A percentile compares a stretch with the other conserved stretches of the same genome.
Evolutionary conservation across 805 yeast genomes (phyloP).

Genomic region (Metschnikowia matae): DNA sequence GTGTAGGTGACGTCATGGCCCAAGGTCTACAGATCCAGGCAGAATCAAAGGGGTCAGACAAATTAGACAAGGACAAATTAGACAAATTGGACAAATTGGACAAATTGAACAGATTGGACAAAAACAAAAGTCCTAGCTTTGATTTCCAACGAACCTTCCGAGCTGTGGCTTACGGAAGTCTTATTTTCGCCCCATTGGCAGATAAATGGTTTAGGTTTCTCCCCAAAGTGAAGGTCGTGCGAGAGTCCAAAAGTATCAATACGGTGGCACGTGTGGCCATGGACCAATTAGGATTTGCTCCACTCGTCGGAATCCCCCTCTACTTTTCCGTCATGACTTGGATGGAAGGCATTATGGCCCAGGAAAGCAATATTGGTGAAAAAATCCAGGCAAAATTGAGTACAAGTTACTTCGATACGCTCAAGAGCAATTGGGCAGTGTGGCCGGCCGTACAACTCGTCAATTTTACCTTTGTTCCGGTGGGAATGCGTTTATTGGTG

Average conservation of each 20-base stretch:
- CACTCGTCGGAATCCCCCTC: slow-evolving; percentile 63
- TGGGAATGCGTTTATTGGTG: slow-evolving; percentile 59
- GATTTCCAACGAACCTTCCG: slow-evolving; percentile 57
- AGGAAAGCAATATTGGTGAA: slow-evolving; percentile 32
- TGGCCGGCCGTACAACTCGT: slow-evolving; percentile 88
- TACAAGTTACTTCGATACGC: slow-evolving; percentile 60
- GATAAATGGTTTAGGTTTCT: slow-evolving; percentile 64
- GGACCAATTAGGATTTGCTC: slow-evolving; percentile 79
- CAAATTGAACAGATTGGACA: no score
- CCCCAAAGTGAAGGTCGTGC: slow-evolving; percentile 38
- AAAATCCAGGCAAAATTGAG: slow-evolving; percentile 42
- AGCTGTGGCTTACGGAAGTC: slow-evolving; percentile 66
- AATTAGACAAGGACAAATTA: not conserved
- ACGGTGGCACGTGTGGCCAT: slow-evolving; percentile 47
- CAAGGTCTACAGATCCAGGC: slow-evolving; percentile 37
- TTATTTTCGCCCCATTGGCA: slow-evolving; percentile 73
- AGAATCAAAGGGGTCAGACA: not conserved
- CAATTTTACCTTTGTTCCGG: slow-evolving; percentile 75
- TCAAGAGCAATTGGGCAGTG: slow-evolving; percentile 72
- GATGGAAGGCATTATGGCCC: slow-evolving; percentile 46
- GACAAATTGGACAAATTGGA: no score
- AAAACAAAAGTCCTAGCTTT: slow-evolving; percentile 20
- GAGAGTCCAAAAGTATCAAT: slow-evolving; percentile 15
- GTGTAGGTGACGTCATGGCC: slow-evolving; percentile 72
- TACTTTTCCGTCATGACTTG: slow-evolving; percentile 66